Base-by-base conservation (phyloP, 495 filamentous ascomycete genomes). In the Cercophora sp. region DNA sequence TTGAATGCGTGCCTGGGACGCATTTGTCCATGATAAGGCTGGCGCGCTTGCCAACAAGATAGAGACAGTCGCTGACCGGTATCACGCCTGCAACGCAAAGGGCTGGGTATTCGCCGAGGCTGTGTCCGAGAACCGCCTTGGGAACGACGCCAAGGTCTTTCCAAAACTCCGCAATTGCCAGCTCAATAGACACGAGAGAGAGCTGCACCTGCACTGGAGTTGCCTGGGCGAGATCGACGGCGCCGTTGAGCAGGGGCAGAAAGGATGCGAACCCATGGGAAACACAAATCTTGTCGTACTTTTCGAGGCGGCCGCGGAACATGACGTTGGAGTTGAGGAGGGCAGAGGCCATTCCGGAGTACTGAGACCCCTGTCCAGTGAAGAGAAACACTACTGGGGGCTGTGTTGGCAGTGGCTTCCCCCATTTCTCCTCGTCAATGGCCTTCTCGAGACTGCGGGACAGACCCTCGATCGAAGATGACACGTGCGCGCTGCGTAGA, bases 121-220 rank as follows among this genome's bases (percentile, higher is more conserved):
- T 91, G 69, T 96, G 90, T 13, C 90, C 90, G 27, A 95, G 72
- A 5, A 93, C 87, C 36, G 82, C 83, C 41, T 75, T 70, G 18
- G 89, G 89, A n/a, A 66, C 79, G 40, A 91, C 74, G 24, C 87
- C 89, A 73, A 87, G 81, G 4, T 85, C 82, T 24, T 61, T 66
- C 89, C 89, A 95, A 46, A 88, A 78, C 49, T 79, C 82, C 13
- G 87, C 83, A 44, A 93, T 71, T 8, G 89, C 88, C 75, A 94
- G 88, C 64, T 95, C 86, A 47, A 92, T 77, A 51, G 82, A 86
- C 9, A 80, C 80, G 16, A 88, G 77, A 10, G 84, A 85, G 24
- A 92, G 74, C 59, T 93, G 89, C 9, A 85, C 82, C 22, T 86
- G 77, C 16, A 88, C 77, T 4, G 89, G 87, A 10, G 85, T 83